A percentile compares a stretch with the other conserved stretches of the same genome.
phyloP scores from a whole-genome alignment of 1,284 basidiomycete genomes.

The Papiliotrema laurentii region DNA sequence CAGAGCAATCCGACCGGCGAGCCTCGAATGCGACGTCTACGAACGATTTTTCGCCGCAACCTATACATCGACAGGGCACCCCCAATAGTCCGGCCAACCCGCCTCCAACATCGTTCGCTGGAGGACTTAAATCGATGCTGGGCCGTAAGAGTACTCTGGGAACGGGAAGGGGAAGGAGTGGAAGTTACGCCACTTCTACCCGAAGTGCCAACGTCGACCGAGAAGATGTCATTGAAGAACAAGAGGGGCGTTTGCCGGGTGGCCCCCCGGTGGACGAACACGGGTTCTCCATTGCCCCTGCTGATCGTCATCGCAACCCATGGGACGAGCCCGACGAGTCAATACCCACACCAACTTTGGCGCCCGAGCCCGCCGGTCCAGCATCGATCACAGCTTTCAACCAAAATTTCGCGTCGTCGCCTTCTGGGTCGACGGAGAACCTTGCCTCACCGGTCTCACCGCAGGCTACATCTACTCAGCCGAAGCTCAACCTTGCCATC shows the following conservation, averaged over 20 bases:
- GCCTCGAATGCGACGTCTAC: constrained; percentile 10
- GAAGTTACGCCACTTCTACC: constrained; percentile 27
- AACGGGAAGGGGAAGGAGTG: constrained; percentile 21
- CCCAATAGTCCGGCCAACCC: constrained; percentile 12
- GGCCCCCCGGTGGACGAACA: constrained; percentile 49
- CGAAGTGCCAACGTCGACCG: constrained; percentile 16
- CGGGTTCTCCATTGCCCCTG: constrained; percentile 54
- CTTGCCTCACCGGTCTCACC: constrained; percentile 13
- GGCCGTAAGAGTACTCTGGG: constrained; percentile 38
- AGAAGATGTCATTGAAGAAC: constrained; percentile 21
- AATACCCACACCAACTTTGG: constrained; percentile 11
- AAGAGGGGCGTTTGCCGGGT: constrained; percentile 7
- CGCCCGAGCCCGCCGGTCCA: constrained; percentile 3
- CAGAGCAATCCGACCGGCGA: constrained; percentile 19
- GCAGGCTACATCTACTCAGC: constrained; percentile 9
- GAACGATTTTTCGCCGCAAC: constrained; percentile 34
- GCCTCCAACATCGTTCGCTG: constrained; percentile 21
- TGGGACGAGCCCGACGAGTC: constrained; percentile 48
- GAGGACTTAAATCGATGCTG: constrained; percentile 48
- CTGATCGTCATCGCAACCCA: constrained; percentile 50
- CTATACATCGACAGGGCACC: constrained; percentile 22
- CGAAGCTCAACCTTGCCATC: constrained; percentile 42
- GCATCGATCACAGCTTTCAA: constrained; percentile 11
- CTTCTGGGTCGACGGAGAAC: constrained; percentile 22
- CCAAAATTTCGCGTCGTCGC: constrained; percentile 18